Base-by-base conservation (phyloP, 2,329 filamentous ascomycete species). In the Cladosporium cucumerinum region DNA sequence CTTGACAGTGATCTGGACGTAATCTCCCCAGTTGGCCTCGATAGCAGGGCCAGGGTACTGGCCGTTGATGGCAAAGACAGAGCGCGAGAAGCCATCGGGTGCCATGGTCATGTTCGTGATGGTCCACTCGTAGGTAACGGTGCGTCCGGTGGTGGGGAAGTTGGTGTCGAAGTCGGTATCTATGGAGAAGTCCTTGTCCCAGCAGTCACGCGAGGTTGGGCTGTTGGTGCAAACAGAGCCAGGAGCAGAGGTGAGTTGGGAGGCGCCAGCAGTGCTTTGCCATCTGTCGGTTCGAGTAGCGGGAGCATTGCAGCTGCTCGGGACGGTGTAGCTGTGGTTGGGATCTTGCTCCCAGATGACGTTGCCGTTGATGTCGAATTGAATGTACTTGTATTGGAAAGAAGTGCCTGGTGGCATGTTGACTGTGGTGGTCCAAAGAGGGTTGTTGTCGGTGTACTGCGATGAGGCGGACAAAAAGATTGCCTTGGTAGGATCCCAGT, bases 271-370 rank as follows among this genome's bases (percentile, higher is more conserved):
- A 58, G 55, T 39, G 36, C 64, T 60, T 65, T 74, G 72, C 79
- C 80, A 82, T 8, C 66, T 75, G 66, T 79, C 76, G 60, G 76
- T 77, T 30, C 76, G 69, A 6, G 73, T 77, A 12, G 73, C 73
- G 5, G 72, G 72, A 5, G 71, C 72, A 7, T 74, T 71, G 67
- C 80, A 80, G 30, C 72, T 75, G 36, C 67, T 72, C 1, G 78
- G 75, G 21, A 82, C 78, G 0, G 75, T 79, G 65, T 77, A 81
- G 28, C 64, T 70, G 30, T 78, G 74, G 66, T 82, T 80, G 5
- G 79, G 77, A 68, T 89, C 88, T 57, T 78, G 80, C 78, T 92
- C 89, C 89, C 89, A 92, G 2, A 77, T 80, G 10, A 89, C 76
- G 0, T 77, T 78, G 0, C 87, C 85, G 69, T 84, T 82, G 0